phyloP scores from a whole-genome alignment of 78 protist species.

The Mantamonas sphyraenae region DNA sequence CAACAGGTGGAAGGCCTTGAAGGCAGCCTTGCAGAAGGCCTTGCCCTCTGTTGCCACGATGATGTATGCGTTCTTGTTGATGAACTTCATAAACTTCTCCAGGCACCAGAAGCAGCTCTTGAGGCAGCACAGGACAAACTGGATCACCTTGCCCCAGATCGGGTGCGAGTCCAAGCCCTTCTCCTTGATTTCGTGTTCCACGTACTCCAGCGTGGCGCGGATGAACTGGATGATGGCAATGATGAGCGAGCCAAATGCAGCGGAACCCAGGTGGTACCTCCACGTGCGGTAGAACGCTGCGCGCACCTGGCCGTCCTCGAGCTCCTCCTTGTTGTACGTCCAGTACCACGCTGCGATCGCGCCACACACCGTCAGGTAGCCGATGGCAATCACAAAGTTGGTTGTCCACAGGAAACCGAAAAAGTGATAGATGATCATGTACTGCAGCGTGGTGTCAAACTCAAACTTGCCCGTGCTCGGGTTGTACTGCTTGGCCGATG shows the following conservation, averaged over 20 bases:
- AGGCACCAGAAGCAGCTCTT: slow-evolving; percentile 64
- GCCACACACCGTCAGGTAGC: slow-evolving; percentile 56
- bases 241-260: slow-evolving; percentile 70
- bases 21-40: slow-evolving; percentile 59
- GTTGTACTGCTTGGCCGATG: too few species aligned
- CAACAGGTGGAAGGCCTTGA: slow-evolving; percentile 47
- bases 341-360: slow-evolving; percentile 72
- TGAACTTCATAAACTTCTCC: slow-evolving; percentile 68
- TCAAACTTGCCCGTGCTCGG: not conserved
- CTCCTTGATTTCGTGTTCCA: slow-evolving; percentile 34
- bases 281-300: slow-evolving; percentile 29
- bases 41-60: slow-evolving; percentile 63
- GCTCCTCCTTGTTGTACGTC: slow-evolving; percentile 24
- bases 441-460: not conserved
- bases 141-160: not conserved
- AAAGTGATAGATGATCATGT: slow-evolving; percentile 52
- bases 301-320: slow-evolving; percentile 21
- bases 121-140: slow-evolving; percentile 37
- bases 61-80: slow-evolving; percentile 81
- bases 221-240: slow-evolving; percentile 69
- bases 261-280: slow-evolving; percentile 72
- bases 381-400: slow-evolving; percentile 55
- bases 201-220: slow-evolving; percentile 39
- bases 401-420: slow-evolving; percentile 72
- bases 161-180: too few species aligned